Evolutionary conservation across 164 flowering plant genomes (phyloP).

Genomic region (Protea cynaroides): DNA sequence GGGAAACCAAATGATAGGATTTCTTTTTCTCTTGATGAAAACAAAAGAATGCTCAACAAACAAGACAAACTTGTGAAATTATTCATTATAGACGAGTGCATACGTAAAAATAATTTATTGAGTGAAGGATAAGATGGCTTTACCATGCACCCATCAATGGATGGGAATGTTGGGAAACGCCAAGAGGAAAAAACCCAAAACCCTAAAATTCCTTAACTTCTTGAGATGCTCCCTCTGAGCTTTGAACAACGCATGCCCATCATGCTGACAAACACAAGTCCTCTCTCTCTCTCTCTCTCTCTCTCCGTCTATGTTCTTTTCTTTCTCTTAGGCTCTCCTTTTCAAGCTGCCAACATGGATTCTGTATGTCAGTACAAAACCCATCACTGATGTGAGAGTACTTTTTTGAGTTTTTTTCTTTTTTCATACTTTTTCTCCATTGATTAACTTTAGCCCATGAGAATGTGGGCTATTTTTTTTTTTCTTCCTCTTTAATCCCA

Average conservation of each 20-base stretch:
- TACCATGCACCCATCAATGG: conserved; percentile 3
- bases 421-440: conserved; percentile 18
- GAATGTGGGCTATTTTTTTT: conserved; percentile 8
- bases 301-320: conserved; percentile 6
- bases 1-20: conserved; percentile 10
- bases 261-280: conserved; percentile 30
- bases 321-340: conserved; percentile 36
- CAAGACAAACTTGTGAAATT: no score
- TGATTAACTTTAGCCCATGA: conserved; percentile 11
- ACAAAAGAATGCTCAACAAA: conserved; percentile 5
- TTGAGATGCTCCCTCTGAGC: conserved; percentile 10
- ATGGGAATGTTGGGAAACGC: conserved; percentile 31
- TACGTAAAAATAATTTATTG: background rate
- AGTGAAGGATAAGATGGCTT: background rate
- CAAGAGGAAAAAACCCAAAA: conserved; percentile 28
- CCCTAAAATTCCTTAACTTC: conserved; percentile 17
- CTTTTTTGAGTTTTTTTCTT: conserved; percentile 21
- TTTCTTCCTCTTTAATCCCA: conserved; percentile 14
- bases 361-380: conserved; percentile 41
- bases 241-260: conserved; percentile 33
- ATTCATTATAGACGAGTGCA: background rate
- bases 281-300: conserved; percentile 3
- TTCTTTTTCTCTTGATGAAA: background rate
- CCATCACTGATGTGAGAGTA: conserved; percentile 41
- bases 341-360: conserved; percentile 49